Evolutionary conservation across 495 filamentous ascomycete species (phyloP).

Genomic region (Haplographium delicatum): DNA sequence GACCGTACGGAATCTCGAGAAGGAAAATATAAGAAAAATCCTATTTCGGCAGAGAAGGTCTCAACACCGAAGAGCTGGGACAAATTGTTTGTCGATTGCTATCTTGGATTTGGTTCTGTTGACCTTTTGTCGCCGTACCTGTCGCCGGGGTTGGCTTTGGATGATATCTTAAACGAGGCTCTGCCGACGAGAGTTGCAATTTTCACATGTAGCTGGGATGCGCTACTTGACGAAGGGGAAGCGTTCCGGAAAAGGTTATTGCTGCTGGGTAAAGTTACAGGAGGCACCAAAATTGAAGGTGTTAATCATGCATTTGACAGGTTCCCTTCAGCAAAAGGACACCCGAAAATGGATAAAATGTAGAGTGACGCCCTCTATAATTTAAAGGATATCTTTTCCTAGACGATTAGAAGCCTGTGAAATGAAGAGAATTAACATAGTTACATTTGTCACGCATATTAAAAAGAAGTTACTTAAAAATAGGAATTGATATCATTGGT

Average conservation of each 20-base stretch:
- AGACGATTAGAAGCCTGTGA: too few relatives aligned
- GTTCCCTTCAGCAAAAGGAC: too few relatives aligned
- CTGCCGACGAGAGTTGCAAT: conserved; percentile 62
- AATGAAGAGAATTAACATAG: too few relatives aligned
- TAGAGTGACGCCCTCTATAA: too few relatives aligned
- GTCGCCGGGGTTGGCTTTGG: conserved; percentile 54
- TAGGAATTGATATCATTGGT: too few relatives aligned
- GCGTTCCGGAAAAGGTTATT: conserved; percentile 58
- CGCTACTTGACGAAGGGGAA: conserved; percentile 73
- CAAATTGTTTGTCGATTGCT: conserved; percentile 34
- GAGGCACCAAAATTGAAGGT: conserved; percentile 61
- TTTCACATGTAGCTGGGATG: conserved; percentile 83
- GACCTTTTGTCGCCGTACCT: conserved; percentile 52
- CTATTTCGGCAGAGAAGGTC: too few relatives aligned
- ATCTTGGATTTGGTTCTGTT: conserved; percentile 46
- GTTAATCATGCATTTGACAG: conserved; percentile 84
- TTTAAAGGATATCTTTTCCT: too few relatives aligned
- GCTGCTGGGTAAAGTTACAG: conserved; percentile 57
- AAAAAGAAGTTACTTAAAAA: too few relatives aligned
- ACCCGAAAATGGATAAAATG: too few relatives aligned
- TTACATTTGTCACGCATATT: too few relatives aligned
- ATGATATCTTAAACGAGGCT: conserved; percentile 41
- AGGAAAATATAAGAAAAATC: conserved; percentile 56
- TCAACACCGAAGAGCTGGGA: too few relatives aligned
- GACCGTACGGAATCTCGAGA: conserved; percentile 74